A percentile compares a stretch with the other conserved stretches of the same genome.
These are phyloP conservation scores for Mucuna pruriens DNA, from an alignment of 306 rosid genomes.

Conservation along the genomic window DNA sequence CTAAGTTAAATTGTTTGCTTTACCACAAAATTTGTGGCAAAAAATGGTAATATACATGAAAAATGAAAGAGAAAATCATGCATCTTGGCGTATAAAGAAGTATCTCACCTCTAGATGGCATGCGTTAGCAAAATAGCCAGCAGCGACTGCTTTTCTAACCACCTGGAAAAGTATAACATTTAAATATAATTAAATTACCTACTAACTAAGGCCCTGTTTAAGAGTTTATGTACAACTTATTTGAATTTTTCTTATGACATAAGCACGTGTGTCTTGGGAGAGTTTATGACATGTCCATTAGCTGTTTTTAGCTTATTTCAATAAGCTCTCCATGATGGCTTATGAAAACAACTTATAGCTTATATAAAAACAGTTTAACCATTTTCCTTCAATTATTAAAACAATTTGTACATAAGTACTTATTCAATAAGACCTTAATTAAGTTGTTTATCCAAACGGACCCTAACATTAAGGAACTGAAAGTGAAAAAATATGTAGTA, in stretches of 20 bases:
- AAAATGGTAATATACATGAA: neutral
- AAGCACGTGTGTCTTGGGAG: neutral
- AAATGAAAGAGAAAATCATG: slow-evolving; percentile 28
- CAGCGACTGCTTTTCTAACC: slow-evolving; percentile 82
- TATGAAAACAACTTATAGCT: neutral
- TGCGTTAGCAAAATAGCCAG: slow-evolving; percentile 83
- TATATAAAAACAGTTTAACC: neutral
- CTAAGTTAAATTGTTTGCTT: slow-evolving; percentile 10
- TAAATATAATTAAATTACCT: neutral
- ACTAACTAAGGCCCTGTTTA: neutral
- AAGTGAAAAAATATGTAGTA: neutral
- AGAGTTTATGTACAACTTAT: neutral
- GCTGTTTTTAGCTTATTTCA: neutral
- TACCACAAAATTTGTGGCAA: slow-evolving; percentile 10
- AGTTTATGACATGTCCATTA: neutral
- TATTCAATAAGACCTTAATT: neutral
- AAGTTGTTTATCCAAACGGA: too few species aligned
- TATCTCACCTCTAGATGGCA: slow-evolving; percentile 75
- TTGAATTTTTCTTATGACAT: neutral
- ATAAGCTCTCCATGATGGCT: neutral
- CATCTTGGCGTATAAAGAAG: slow-evolving; percentile 20
- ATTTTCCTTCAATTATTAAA: neutral
- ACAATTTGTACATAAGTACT: neutral
- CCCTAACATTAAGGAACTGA: neutral
- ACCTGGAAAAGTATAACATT: slow-evolving; percentile 49